Base-by-base conservation (phyloP, 441 rosid species). In the Pelargonium hybrid region DNA sequence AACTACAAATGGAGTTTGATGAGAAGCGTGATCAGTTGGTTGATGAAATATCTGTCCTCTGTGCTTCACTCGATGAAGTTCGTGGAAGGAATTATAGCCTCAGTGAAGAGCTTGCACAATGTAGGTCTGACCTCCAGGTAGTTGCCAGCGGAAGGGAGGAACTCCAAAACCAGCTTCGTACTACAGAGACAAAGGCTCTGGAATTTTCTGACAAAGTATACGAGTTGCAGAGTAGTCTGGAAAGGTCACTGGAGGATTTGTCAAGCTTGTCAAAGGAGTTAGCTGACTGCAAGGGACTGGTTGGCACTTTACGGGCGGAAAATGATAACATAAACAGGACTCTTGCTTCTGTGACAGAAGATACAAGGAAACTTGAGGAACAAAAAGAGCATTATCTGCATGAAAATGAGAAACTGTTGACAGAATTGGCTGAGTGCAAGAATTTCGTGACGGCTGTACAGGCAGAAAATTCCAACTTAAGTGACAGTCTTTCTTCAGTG, bases 41-140 rank as follows among this genome's bases (percentile, higher is more conserved):
- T 75, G 77, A 84, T 79, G 93, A 90, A 75, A 73, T 86, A 68
- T 82, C 85, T 69, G 64, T 75, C 75, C 87, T 88, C 62, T 83
- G 71, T 52, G 79, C 78, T 76, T 85, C 91, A 31, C 76, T 85
- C 69, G 59, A 71, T 68, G 85, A 77, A 63, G 83, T 73, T 76
- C 69, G 26, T 48, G 84, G 78, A 72, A 85, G 76, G 77, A 83
- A 78, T 69, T 76, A 70, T n/a, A 74, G 73, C 75, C 88, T 92
- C 76, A 77, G 66, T 52, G 80, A 86, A 78, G 97, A 91, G 82
- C 90, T 88, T 75, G 78, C 82, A 67, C 82, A 69, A 47, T 85
- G 96, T 83, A 86, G 80, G 80, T 88, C 90, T 82, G 86, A 91
- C 73, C 88, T 87, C 70, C 74, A 79, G 74, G 84, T 81, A 71